A percentile compares a stretch with the other conserved stretches of the same genome.
Evolutionary conservation across 345 rosid genomes (phyloP).

Genomic region (Pugionium cornutum): DNA sequence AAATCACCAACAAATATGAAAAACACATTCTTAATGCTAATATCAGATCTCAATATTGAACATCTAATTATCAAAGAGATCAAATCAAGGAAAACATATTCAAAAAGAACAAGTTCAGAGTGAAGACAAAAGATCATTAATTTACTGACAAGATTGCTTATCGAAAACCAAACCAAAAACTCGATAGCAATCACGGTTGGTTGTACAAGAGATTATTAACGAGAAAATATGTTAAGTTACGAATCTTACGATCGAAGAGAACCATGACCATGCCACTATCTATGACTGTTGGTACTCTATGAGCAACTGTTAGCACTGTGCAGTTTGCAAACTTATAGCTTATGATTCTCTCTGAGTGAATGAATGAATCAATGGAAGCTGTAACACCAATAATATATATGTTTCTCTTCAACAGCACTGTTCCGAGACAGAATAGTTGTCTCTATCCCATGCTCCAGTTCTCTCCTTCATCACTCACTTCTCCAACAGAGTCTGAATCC

Average conservation of each 20-base stretch:
- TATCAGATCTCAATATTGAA: no score
- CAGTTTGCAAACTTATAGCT: conserved; percentile 63
- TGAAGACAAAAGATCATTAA: no score
- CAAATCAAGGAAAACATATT: no score
- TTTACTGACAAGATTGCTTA: conserved; percentile 50
- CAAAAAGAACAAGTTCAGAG: no score
- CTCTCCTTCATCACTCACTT: conserved; percentile 82
- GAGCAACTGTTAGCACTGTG: conserved; percentile 74
- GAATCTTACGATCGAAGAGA: conserved; percentile 52
- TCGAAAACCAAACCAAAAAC: neutral
- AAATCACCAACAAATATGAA: no score
- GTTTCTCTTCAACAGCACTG: conserved; percentile 66
- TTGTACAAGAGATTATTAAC: no score
- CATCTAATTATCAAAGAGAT: no score
- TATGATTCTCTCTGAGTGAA: conserved; percentile 58
- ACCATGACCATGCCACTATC: conserved; percentile 88
- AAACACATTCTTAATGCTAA: no score
- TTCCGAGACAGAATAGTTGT: conserved; percentile 74
- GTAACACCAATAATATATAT: conserved; percentile 53
- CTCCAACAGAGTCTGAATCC: neutral
- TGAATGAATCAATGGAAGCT: conserved; percentile 71
- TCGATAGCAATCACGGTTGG: neutral
- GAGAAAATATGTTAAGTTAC: no score
- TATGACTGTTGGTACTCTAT: conserved; percentile 70
- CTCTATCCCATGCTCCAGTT: conserved; percentile 85